Percentiles rank a stretch among this genome's conserved stretches.
phyloP scores from a whole-genome alignment of 768 basidiomycete species.

The Russula dissimulans region DNA sequence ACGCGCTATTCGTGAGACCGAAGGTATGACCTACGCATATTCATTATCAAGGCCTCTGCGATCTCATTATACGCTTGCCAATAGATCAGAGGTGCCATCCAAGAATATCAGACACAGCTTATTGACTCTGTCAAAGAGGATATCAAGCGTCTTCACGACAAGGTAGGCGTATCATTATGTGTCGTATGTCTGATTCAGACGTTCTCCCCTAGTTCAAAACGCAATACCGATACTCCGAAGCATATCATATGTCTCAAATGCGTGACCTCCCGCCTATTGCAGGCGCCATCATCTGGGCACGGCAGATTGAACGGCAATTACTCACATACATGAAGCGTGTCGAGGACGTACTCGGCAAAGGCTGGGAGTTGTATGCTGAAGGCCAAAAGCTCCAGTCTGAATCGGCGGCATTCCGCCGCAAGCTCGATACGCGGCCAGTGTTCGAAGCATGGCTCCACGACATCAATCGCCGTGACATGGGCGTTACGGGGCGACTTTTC shows the following conservation, averaged over 20 bases:
- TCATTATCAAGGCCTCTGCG: neutral
- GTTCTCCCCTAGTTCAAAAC: conserved; percentile 66
- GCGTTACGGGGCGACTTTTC: conserved; percentile 84
- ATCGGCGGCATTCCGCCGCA: conserved; percentile 84
- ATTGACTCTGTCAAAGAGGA: conserved; percentile 99
- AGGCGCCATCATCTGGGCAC: conserved; percentile 96
- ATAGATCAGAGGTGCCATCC: conserved; percentile 94
- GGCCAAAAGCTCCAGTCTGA: conserved; percentile 96
- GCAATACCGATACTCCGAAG: conserved; percentile 90
- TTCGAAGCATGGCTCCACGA: conserved; percentile 97
- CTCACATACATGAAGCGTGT: conserved; percentile 98
- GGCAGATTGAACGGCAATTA: conserved; percentile 96
- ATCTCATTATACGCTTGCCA: neutral
- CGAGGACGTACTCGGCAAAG: conserved; percentile 95
- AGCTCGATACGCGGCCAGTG: conserved; percentile 88
- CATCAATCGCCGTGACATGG: conserved; percentile 88
- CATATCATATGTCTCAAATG: conserved; percentile 98
- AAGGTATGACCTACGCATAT: conserved; percentile 48
- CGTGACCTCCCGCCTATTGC: conserved; percentile 98
- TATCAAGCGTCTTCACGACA: conserved; percentile 90
- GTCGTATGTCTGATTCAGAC: neutral
- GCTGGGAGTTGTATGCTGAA: conserved; percentile 99
- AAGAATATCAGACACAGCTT: conserved; percentile 97
- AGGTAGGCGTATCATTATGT: conserved; percentile 35
- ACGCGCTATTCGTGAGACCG: conserved; percentile 90